These are phyloP conservation scores for Ogataea nonfermentans DNA, from an alignment of 805 yeast genomes.

Conservation along the genomic window DNA sequence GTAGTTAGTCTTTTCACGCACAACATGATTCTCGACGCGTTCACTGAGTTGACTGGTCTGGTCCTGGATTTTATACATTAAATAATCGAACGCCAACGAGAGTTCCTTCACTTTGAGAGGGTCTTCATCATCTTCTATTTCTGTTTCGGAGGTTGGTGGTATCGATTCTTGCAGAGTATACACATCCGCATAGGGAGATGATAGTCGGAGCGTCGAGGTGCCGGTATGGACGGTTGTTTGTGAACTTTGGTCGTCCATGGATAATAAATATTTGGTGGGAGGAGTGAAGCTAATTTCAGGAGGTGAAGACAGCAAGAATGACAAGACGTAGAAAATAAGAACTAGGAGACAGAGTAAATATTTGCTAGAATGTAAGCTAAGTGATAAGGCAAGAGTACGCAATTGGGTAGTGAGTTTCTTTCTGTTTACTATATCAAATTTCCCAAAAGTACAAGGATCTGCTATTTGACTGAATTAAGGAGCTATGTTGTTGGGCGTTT, in stretches of 20 bases:
- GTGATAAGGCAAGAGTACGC: too few relatives aligned
- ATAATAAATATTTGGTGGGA: slow-evolving; percentile 3
- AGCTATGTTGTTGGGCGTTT: too few relatives aligned
- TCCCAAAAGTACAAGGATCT: too few relatives aligned
- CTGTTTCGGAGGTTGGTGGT: slow-evolving; percentile 1
- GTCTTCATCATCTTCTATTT: slow-evolving; percentile 39
- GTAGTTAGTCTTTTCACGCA: slow-evolving; percentile 23
- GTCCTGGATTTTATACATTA: slow-evolving; percentile 60
- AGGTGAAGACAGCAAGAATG: too few relatives aligned
- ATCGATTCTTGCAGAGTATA: slow-evolving; percentile 13
- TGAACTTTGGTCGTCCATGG: slow-evolving; percentile 24
- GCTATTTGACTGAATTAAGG: too few relatives aligned
- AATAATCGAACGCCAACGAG: slow-evolving; percentile 61
- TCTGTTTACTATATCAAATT: too few relatives aligned
- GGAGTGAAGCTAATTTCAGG: neutral
- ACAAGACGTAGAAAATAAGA: too few relatives aligned
- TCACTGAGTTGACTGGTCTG: slow-evolving; percentile 42
- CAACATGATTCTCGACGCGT: slow-evolving; percentile 28
- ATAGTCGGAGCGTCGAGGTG: slow-evolving; percentile 20
- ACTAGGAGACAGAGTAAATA: too few relatives aligned
- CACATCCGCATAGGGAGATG: slow-evolving; percentile 16
- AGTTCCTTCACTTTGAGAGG: slow-evolving; percentile 61
- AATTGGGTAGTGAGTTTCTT: too few relatives aligned
- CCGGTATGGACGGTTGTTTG: slow-evolving; percentile 21
- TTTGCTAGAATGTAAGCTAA: too few relatives aligned